A percentile compares a stretch with the other conserved stretches of the same genome.
phyloP scores from a whole-genome alignment of 2,329 filamentous ascomycete species.

The Aureobasidium pullulans region DNA sequence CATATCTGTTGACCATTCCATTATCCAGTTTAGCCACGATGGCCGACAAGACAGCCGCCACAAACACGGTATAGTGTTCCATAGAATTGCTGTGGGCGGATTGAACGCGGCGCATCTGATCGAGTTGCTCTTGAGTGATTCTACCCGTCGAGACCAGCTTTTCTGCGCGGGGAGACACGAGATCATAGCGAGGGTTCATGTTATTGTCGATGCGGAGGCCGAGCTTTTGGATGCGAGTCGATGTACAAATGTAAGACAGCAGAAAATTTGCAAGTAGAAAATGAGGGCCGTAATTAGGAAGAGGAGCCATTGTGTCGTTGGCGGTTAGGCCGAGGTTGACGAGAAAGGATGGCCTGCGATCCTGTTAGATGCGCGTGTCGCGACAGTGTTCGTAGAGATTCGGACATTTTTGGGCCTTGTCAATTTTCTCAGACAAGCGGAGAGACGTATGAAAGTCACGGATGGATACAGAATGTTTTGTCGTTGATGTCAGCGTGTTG shows the following conservation, averaged over 20 bases:
- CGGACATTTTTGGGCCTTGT: no score
- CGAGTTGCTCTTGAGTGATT: conserved; percentile 35
- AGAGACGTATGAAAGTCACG: no score
- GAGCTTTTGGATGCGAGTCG: conserved; percentile 38
- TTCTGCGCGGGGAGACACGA: conserved; percentile 26
- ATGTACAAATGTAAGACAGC: conserved; percentile 38
- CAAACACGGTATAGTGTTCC: conserved; percentile 36
- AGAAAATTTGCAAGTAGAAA: conserved; percentile 36
- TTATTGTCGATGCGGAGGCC: conserved; percentile 42
- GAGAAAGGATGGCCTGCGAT: conserved; percentile 9
- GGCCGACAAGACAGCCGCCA: conserved; percentile 33
- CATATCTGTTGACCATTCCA: conserved; percentile 31
- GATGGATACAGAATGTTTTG: no score
- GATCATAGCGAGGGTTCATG: conserved; percentile 39
- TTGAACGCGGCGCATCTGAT: conserved; percentile 38
- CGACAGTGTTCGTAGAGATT: no score
- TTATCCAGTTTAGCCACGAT: conserved; percentile 32
- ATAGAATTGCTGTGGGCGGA: conserved; percentile 42
- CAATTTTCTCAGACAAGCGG: no score
- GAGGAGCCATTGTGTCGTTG: conserved; percentile 13
- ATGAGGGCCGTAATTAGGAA: conserved; percentile 22
- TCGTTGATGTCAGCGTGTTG: no score
- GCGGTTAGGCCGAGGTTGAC: conserved; percentile 22
- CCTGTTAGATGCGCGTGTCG: neutral
- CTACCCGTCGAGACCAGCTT: conserved; percentile 34